These are phyloP conservation scores for Ustilago tritici DNA, from an alignment of 1,284 basidiomycete species.

Conservation along the genomic window DNA sequence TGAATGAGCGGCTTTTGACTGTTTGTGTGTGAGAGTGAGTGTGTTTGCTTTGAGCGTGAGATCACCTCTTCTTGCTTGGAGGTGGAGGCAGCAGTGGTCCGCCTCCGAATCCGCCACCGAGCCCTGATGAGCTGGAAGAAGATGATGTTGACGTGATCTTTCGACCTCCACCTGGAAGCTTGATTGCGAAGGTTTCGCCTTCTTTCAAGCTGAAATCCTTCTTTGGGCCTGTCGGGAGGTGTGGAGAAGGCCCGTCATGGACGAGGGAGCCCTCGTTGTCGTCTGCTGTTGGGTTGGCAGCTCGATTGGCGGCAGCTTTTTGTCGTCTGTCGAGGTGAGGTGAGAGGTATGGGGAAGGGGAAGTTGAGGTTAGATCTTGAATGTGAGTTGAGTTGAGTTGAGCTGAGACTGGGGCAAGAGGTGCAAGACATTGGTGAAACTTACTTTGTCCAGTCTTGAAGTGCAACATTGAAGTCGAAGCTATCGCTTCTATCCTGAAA, in stretches of 20 bases:
- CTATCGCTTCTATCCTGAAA: constrained; percentile 65
- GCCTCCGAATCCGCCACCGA: constrained; percentile 29
- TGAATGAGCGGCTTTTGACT: background rate
- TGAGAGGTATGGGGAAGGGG: background rate
- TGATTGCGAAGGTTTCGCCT: constrained; percentile 85
- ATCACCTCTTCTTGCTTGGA: constrained; percentile 52
- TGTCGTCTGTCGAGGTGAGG: constrained; percentile 43
- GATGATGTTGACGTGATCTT: constrained; percentile 42
- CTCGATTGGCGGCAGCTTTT: constrained; percentile 45
- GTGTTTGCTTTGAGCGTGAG: background rate
- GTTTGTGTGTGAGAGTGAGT: background rate
- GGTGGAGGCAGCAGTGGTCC: constrained; percentile 52
- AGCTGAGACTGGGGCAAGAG: background rate
- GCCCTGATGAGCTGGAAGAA: constrained; percentile 26
- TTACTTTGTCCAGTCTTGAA: constrained; percentile 95
- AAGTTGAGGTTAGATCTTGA: constrained; percentile 4
- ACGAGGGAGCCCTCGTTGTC: constrained; percentile 19
- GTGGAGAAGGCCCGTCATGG: constrained; percentile 60
- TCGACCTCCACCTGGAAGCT: constrained; percentile 51
- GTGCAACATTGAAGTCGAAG: constrained; percentile 73
- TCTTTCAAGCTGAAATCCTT: constrained; percentile 96
- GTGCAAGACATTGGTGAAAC: constrained; percentile 23
- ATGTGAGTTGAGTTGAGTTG: background rate
- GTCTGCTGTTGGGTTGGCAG: constrained; percentile 24
- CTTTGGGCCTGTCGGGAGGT: constrained; percentile 76